Conservation (phyloP, 257 asterid species). For the Knoxia roxburghii region DNA sequence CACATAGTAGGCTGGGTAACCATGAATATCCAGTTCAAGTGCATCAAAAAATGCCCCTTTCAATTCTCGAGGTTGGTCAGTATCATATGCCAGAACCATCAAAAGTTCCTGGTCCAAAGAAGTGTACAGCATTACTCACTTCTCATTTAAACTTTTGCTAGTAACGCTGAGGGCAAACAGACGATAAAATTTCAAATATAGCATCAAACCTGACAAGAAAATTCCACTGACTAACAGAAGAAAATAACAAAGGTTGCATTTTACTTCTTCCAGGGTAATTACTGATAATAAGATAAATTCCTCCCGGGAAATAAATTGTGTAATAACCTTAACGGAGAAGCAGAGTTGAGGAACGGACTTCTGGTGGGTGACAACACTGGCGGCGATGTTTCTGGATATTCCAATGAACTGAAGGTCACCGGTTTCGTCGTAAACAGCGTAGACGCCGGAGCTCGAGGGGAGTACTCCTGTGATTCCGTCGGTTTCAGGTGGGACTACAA, state of each 20-base stretch:
- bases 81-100: too few relatives aligned
- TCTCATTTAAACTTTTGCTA: not conserved
- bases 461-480: slow-evolving; percentile 32
- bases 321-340: slow-evolving; percentile 61
- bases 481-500: slow-evolving; percentile 43
- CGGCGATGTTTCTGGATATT: slow-evolving; percentile 73
- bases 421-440: slow-evolving; percentile 57
- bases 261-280: not conserved
- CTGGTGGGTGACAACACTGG: slow-evolving; percentile 62
- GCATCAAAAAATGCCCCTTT: too few relatives aligned
- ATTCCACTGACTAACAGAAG: not conserved
- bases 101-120: too few relatives aligned
- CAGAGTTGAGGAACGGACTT: slow-evolving; percentile 84
- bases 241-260: not conserved
- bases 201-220: not conserved
- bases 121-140: too few relatives aligned
- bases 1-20: too few relatives aligned
- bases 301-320: not conserved
- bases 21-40: too few relatives aligned
- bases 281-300: not conserved
- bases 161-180: not conserved
- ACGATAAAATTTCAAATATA: not conserved
- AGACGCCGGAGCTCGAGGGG: slow-evolving; percentile 76
- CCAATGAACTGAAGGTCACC: slow-evolving; percentile 84
- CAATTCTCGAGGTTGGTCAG: too few relatives aligned